These are phyloP conservation scores for Cercophora newfieldiana DNA, from an alignment of 495 filamentous ascomycete species.

Conservation along the genomic window DNA sequence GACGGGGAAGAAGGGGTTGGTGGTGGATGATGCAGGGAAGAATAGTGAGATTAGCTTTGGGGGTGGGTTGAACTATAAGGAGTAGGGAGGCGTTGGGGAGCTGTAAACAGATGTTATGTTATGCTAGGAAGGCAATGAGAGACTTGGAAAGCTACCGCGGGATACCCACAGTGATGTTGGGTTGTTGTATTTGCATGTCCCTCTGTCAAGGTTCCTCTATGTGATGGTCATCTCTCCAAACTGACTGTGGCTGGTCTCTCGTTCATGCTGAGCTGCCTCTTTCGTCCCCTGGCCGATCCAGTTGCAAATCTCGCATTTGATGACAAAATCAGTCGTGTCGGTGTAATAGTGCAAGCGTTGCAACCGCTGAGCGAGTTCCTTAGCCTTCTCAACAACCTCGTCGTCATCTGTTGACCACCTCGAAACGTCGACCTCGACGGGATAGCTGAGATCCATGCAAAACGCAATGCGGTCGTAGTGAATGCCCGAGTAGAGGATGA, in stretches of 20 bases:
- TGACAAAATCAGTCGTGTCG: slow-evolving; percentile 78
- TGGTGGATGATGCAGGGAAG: slow-evolving; percentile 39
- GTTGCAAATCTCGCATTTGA: slow-evolving; percentile 76
- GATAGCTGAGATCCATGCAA: slow-evolving; percentile 60
- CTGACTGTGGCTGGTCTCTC: slow-evolving; percentile 34
- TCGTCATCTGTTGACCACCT: slow-evolving; percentile 71
- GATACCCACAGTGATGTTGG: too few relatives aligned
- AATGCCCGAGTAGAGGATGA: slow-evolving; percentile 90
- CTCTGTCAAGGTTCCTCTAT: neutral
- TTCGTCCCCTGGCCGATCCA: slow-evolving; percentile 70
- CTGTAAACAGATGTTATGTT: too few relatives aligned
- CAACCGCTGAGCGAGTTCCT: slow-evolving; percentile 66
- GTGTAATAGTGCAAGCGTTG: slow-evolving; percentile 83
- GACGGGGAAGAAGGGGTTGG: slow-evolving; percentile 49
- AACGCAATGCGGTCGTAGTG: slow-evolving; percentile 94
- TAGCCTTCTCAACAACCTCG: slow-evolving; percentile 65
- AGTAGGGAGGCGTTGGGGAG: slow-evolving; percentile 17
- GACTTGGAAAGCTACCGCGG: too few relatives aligned
- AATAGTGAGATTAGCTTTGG: slow-evolving; percentile 51
- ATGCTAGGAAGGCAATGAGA: too few relatives aligned
- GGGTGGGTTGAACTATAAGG: slow-evolving; percentile 52
- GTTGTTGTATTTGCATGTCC: neutral
- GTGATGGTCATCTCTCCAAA: slow-evolving; percentile 39
- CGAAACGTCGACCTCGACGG: slow-evolving; percentile 73
- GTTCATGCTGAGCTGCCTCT: slow-evolving; percentile 32